These are phyloP conservation scores for Wallacemonas sp. DNA, from an alignment of 208 protist genomes.

Conservation along the genomic window DNA sequence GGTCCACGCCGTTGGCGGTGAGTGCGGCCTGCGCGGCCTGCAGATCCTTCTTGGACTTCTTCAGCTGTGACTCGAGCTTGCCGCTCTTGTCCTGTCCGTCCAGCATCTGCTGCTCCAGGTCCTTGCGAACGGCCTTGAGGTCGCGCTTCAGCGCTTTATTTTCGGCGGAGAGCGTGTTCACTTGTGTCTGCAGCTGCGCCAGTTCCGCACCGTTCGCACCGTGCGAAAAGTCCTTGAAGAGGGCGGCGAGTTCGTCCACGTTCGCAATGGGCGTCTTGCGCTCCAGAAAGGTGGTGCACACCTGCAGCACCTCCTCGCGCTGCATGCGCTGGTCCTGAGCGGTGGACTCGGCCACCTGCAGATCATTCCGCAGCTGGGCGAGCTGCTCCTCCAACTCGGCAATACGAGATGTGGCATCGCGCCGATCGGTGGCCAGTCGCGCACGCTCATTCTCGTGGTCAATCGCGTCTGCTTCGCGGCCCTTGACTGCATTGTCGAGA, in stretches of 20 bases:
- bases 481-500: conserved; percentile 72
- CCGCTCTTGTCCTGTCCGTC: conserved; percentile 31
- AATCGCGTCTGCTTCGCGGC: conserved; percentile 70
- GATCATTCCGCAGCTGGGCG: conserved; percentile 64
- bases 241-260: conserved; percentile 46
- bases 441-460: conserved; percentile 67
- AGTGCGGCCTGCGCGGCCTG: conserved; percentile 22
- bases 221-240: conserved; percentile 40
- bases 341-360: conserved; percentile 64
- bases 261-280: conserved; percentile 38
- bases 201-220: conserved; percentile 46
- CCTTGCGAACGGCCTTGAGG: conserved; percentile 29
- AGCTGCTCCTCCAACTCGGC: conserved; percentile 62
- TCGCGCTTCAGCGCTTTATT: conserved; percentile 35
- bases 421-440: conserved; percentile 45
- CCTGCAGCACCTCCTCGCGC: conserved; percentile 50
- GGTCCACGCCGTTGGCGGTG: conserved; percentile 12
- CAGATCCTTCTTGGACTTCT: conserved; percentile 20
- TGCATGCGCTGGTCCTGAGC: conserved; percentile 41
- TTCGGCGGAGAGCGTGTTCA: conserved; percentile 48
- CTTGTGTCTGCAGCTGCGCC: conserved; percentile 37
- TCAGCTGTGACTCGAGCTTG: conserved; percentile 33
- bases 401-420: conserved; percentile 36
- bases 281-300: conserved; percentile 62
- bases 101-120: conserved; percentile 23